phyloP scores from a whole-genome alignment of 768 basidiomycete species.

The Rubroboletus satanas region DNA sequence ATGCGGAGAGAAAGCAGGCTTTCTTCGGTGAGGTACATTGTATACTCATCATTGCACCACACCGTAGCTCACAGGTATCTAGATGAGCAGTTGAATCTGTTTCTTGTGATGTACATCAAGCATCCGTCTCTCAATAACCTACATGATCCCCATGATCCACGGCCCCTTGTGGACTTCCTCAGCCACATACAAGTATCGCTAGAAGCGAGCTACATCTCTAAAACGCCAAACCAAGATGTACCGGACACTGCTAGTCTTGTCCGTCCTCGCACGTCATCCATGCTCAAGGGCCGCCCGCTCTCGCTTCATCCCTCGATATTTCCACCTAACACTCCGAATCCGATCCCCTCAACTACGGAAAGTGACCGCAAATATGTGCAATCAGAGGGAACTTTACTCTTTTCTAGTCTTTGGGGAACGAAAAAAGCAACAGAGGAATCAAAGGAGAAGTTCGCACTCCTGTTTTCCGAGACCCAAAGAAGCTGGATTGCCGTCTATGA shows the following conservation, averaged over 20 bases:
- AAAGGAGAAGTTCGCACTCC: slow-evolving; percentile 56
- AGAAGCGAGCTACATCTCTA: slow-evolving; percentile 77
- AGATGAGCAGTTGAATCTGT: slow-evolving; percentile 56
- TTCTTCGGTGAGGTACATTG: slow-evolving; percentile 63
- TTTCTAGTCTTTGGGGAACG: slow-evolving; percentile 69
- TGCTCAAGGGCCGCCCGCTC: slow-evolving; percentile 33
- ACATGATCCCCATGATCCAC: slow-evolving; percentile 23
- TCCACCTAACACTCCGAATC: slow-evolving; percentile 82
- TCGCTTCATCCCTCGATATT: slow-evolving; percentile 61
- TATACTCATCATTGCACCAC: slow-evolving; percentile 4
- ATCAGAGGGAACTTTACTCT: slow-evolving; percentile 71
- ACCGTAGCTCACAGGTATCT: slow-evolving; percentile 19
- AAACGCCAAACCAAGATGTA: slow-evolving; percentile 35
- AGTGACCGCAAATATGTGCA: slow-evolving; percentile 74
- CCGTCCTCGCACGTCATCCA: slow-evolving; percentile 54
- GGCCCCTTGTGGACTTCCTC: slow-evolving; percentile 53
- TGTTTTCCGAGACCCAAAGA: slow-evolving; percentile 58
- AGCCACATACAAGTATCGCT: slow-evolving; percentile 72
- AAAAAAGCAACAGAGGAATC: slow-evolving; percentile 45
- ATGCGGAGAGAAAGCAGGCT: slow-evolving; percentile 56
- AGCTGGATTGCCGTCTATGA: slow-evolving; percentile 81
- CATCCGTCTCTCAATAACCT: slow-evolving; percentile 33
- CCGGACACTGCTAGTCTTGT: slow-evolving; percentile 38
- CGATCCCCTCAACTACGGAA: slow-evolving; percentile 69
- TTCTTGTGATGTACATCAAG: slow-evolving; percentile 39